Conservation (phyloP, 768 basidiomycete genomes). For the Boletus subparvulus region DNA sequence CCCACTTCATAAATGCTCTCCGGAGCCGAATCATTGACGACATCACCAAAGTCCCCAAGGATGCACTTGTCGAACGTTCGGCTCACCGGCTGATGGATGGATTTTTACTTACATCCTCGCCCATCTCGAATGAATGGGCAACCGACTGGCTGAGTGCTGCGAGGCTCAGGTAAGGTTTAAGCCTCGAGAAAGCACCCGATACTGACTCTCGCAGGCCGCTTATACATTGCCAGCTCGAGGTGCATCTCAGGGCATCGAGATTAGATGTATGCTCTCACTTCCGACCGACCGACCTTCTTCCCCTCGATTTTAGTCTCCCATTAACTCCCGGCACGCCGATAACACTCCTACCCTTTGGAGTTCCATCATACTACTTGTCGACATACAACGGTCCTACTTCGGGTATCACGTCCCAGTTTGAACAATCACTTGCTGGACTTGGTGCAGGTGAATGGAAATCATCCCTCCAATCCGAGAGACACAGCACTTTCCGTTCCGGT, state of each 20-base stretch:
- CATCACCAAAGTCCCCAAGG: slow-evolving; percentile 45
- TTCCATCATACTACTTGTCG: slow-evolving; percentile 72
- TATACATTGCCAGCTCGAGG: slow-evolving; percentile 58
- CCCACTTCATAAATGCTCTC: slow-evolving; percentile 62
- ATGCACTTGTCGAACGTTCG: slow-evolving; percentile 30
- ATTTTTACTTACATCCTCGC: slow-evolving; percentile 53
- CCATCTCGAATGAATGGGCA: slow-evolving; percentile 57
- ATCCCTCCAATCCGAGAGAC: slow-evolving; percentile 19
- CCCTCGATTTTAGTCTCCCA: slow-evolving; percentile 43
- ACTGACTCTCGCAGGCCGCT: slow-evolving; percentile 47
- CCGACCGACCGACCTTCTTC: slow-evolving; percentile 55
- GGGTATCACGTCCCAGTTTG: slow-evolving; percentile 60
- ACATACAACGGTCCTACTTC: slow-evolving; percentile 67
- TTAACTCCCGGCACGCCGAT: slow-evolving; percentile 64
- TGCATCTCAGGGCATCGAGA: slow-evolving; percentile 46
- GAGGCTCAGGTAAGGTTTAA: slow-evolving; percentile 41
- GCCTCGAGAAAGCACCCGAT: background rate
- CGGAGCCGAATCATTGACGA: slow-evolving; percentile 52
- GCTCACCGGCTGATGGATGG: slow-evolving; percentile 58
- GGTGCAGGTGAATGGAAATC: slow-evolving; percentile 56
- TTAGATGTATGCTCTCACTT: slow-evolving; percentile 69
- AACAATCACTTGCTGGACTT: slow-evolving; percentile 58
- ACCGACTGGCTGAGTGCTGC: slow-evolving; percentile 60
- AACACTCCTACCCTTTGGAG: slow-evolving; percentile 64
- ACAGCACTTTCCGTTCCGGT: slow-evolving; percentile 19